Base-by-base conservation (phyloP, 176 grass and related monocot species). In the Phyllostachys edulis region DNA sequence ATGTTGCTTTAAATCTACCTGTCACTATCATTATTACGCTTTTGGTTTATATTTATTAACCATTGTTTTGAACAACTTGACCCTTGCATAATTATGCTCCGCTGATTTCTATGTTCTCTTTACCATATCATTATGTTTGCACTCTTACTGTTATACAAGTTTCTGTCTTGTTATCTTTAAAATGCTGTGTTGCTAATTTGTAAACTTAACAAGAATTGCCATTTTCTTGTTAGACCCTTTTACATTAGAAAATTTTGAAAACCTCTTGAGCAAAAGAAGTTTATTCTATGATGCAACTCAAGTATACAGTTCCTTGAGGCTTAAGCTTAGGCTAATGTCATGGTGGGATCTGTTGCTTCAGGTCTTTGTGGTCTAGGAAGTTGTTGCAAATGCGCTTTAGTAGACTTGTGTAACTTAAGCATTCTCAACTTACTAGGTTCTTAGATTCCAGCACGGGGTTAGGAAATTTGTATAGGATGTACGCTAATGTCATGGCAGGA, bases 1-100 rank as follows among this genome's bases (percentile, higher is more conserved):
- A 63, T 52, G 46, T 24, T 79, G 46, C 8, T 79, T 88, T 49
- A 66, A 9, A 78, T 73, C 37, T 84, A 40, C 29, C 13, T 18
- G 16, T 61, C 12, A 16, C 20, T 51, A 11, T 46, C 34, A 46
- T 67, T 9, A 45, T 78, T 44, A 36, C 13, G 5, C 20, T 29
- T 79, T 56, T 18, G 5, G 5, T 24, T 60, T 59, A 26, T 60
- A 36, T 42, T 11, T 18, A 2, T 21, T 62, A 51, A 52, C 10
- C 17, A 44, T 56, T 83, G 32, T 20, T 27, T 5, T 71, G 10
- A 57, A 49, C 15, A 49, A 6, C 18, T 71, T 42, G 3, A 4
- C 23, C 6, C 6, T 24, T n/a, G 10, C 42, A 64, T 32, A n/a
- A 23, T 65, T 71, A 44, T 75, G 47, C 44, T 75, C 9, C 4